Percentiles rank a stretch among this genome's conserved stretches.
phyloP scores from a whole-genome alignment of 306 rosid species.

The Cajanus cajan region DNA sequence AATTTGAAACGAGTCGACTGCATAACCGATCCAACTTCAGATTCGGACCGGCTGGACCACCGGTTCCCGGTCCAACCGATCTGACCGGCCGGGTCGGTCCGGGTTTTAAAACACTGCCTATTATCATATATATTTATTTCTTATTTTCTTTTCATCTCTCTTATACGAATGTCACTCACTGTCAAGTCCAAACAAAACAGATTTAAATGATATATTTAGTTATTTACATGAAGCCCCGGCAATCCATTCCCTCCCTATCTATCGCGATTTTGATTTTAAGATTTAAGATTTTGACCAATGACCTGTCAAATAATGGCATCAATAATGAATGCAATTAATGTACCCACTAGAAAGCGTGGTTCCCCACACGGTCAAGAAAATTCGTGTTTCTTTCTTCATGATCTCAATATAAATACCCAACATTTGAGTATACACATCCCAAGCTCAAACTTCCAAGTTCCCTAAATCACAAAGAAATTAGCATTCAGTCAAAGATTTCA shows the following conservation, averaged over 20 bases:
- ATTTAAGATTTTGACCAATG: not conserved
- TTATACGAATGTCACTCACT: not conserved
- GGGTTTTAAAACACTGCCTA: no score
- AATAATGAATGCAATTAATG: not conserved
- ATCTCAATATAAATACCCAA: conserved; percentile 18
- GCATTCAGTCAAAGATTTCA: not conserved
- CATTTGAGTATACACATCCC: not conserved
- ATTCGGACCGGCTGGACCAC: no score
- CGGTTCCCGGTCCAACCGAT: no score
- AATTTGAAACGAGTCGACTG: no score
- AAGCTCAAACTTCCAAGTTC: not conserved
- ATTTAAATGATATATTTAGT: not conserved
- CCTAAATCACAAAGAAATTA: not conserved
- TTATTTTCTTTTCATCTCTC: no score
- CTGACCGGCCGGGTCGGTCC: no score
- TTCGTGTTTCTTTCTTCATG: not conserved
- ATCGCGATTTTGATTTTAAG: not conserved
- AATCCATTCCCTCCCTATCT: not conserved
- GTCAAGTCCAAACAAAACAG: not conserved
- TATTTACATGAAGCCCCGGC: not conserved
- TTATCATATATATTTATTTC: no score
- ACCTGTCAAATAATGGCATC: not conserved
- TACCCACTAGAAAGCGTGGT: not conserved
- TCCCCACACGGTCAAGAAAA: not conserved
- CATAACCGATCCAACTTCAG: no score